Evolutionary conservation across 441 rosid species (phyloP), one percentile per base, ranked within the genome.

Genomic region (Erodium moschatum): DNA sequence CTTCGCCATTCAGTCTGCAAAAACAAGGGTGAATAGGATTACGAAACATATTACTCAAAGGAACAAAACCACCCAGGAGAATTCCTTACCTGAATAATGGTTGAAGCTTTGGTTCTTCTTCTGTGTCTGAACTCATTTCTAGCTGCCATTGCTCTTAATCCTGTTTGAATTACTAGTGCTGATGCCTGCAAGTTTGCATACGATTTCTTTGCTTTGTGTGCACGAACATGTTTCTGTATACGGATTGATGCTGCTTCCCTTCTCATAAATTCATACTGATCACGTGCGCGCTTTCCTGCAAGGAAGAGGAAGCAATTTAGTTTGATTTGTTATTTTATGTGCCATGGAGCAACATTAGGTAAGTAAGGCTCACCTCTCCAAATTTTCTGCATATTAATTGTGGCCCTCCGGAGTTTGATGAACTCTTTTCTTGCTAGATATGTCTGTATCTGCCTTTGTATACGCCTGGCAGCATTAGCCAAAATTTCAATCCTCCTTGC

Each of bases 401-500:
- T 90, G 78, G 98, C 95, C 78, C 70, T 81, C 64, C 96, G 96
- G 66, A 89, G 75, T 29, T 81, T 81, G 72, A 89, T 78, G 75
- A 96, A 96, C 77, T 92, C 97, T 81, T 87, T 96, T 60, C 87
- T 81, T 2, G 97, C 94, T 72, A 92, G 88, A 70, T 87, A 88
- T 38, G 98, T 90, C 72, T 88, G 85, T 69, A 83, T 86, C 69
- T 87, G 95, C 82, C 89, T 87, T 82, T 96, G 99, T 72, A 96
- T 86, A 78, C 77, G 88, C 83, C 87, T 89, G 68, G 99, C 99
- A 6, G 99, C 99, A 85, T 88, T 88, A 72, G 97, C 98, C 70
- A 96, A 97, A 73, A 96, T 91, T 86, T 88, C 96, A 67, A 97
- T 89, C 83, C 99, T 88, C 83, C 99, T 85, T 62, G 98, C 88